A percentile compares a stretch with the other conserved stretches of the same genome.
phyloP scores from a whole-genome alignment of 495 filamentous ascomycete species.

The Cercophora samala region DNA sequence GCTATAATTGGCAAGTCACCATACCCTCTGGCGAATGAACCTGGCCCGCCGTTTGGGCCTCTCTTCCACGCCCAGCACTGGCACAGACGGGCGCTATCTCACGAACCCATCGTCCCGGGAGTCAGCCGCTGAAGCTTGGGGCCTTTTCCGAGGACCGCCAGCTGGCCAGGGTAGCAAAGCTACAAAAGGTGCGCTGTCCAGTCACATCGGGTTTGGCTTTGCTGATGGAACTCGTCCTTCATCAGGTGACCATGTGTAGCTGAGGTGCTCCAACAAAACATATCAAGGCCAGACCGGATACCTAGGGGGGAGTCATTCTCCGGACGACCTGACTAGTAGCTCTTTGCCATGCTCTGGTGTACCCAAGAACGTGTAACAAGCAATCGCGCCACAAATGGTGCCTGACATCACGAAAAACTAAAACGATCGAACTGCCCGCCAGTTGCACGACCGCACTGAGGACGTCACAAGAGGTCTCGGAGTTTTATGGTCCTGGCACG shows the following conservation, averaged over 20 bases:
- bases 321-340: conserved; percentile 7
- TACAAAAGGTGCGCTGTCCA: not conserved
- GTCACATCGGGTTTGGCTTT: too few species aligned
- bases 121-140: conserved; percentile 5
- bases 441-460: not conserved
- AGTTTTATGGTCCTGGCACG: not conserved
- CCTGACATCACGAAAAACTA: conserved; percentile 9
- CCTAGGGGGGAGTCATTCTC: not conserved
- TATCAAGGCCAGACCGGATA: not conserved
- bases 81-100: conserved; percentile 12
- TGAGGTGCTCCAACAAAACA: not conserved
- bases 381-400: conserved; percentile 12
- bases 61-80: conserved; percentile 7
- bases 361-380: conserved; percentile 2
- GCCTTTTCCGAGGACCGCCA: not conserved
- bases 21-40: not conserved
- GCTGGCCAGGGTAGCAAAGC: not conserved
- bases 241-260: not conserved
- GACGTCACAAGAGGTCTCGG: conserved; percentile 1
- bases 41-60: not conserved
- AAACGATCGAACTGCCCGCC: conserved; percentile 7
- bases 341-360: not conserved
- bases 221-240: not conserved
- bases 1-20: conserved; percentile 3
- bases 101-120: not conserved